phyloP scores from a whole-genome alignment of 257 asterid species.

The Apocynum venetum region DNA sequence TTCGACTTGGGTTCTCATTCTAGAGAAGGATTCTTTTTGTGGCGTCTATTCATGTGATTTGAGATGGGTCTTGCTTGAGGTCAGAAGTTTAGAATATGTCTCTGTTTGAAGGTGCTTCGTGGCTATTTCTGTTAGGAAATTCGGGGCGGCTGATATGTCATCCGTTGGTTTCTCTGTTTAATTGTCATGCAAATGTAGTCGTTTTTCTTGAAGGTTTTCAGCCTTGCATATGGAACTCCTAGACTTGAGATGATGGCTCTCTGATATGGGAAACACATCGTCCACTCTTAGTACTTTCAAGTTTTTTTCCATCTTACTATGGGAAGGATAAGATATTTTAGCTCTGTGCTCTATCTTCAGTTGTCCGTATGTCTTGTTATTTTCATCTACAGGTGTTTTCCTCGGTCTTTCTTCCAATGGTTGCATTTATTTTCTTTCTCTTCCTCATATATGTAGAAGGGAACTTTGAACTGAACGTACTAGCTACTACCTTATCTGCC shows the following conservation, averaged over 20 bases:
- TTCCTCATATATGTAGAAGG: conserved; percentile 21
- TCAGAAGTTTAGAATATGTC: conserved; percentile 1
- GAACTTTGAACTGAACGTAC: conserved; percentile 10
- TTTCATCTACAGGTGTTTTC: conserved; percentile 37
- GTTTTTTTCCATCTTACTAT: conserved; percentile 17
- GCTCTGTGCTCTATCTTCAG: conserved; percentile 16
- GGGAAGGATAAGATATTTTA: conserved; percentile 23
- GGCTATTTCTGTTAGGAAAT: background rate
- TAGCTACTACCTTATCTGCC: background rate
- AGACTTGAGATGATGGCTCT: background rate
- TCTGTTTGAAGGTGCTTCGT: conserved; percentile 1
- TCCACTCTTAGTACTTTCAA: conserved; percentile 6
- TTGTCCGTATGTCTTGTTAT: conserved; percentile 35
- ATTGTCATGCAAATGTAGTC: conserved; percentile 22
- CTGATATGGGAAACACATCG: background rate
- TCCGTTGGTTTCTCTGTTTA: background rate
- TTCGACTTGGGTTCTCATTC: conserved; percentile 8
- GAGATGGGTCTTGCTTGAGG: conserved; percentile 11
- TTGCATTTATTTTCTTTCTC: conserved; percentile 25
- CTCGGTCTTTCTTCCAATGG: conserved; percentile 16
- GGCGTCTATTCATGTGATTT: background rate
- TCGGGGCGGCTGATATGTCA: background rate
- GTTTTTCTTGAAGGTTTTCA: conserved; percentile 8
- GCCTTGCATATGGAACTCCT: conserved; percentile 19
- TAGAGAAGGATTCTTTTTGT: background rate